Base-by-base conservation (phyloP, 345 rosid genomes). In the Lumnitzera littorea region DNA sequence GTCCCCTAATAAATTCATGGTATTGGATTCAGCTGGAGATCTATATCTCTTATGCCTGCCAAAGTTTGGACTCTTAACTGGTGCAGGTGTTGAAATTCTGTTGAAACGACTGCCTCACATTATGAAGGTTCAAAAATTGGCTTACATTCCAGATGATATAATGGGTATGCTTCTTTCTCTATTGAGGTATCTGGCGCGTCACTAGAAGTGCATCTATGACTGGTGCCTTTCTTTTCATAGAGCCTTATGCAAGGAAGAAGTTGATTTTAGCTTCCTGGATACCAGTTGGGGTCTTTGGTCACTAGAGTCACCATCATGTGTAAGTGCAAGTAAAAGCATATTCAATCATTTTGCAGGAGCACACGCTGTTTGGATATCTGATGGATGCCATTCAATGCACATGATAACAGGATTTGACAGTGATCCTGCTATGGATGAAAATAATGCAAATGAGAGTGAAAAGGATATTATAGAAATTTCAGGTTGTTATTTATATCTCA, bases 51-150 rank as follows among this genome's bases (percentile, higher is more conserved):
- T 66, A 58, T 53, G 58, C 57, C 53, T 89, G 75, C 70, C 62
- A 53, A 72, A 84, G 68, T 68, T 77, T 63, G 70, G 60, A 48
- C 49, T 72, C 48, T 31, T 50, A 58, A 51, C 60, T 55, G 84
- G 80, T 64, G 64, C 82, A 54, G 77, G 65, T 55, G 56, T 81
- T 63, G 61, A 65, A 54, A 70, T 71, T 74, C 65, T 72, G 51
- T 70, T 84, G 73, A 77, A 71, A 72, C 82, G 58, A 54, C 68
- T 86, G 69, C 86, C 89, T 67, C 79, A 62, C 61, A 59, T 71
- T 55, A 78, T 75, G 82, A 84, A 81, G 68, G 91, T 86, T 72
- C 94, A 81, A 48, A 85, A 80, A 67, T 62, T 86, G 75, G 86
- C 89, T 60, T 64, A 81, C 71, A 64, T 77, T 65, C 91, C 91